Conservation (phyloP, 257 asterid genomes). For the Linderniella brevidens region DNA sequence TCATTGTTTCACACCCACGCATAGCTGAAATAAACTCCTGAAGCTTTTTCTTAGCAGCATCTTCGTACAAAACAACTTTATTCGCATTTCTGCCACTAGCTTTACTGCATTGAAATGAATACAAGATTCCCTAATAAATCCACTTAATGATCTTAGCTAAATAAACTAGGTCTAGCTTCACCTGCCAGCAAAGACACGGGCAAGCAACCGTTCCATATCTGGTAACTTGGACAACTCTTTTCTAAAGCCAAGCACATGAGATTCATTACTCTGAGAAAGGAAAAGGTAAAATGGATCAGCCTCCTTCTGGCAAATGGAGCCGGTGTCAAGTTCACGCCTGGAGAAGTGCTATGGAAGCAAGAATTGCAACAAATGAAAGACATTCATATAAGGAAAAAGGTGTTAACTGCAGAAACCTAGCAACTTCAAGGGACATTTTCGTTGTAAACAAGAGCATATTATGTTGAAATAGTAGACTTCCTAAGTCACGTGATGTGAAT, state of each 20-base stretch:
- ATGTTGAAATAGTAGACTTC: no score
- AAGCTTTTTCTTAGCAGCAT: conserved; percentile 78
- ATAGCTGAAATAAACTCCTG: conserved; percentile 82
- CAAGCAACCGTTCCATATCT: conserved; percentile 89
- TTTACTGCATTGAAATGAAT: conserved; percentile 41
- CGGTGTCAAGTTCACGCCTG: background rate
- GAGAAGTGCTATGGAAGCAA: conserved; percentile 3
- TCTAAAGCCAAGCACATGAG: conserved; percentile 57
- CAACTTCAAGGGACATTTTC: no score
- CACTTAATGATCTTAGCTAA: conserved; percentile 1
- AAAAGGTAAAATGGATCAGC: background rate
- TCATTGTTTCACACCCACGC: conserved; percentile 76
- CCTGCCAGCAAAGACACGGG: conserved; percentile 83
- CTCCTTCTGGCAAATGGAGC: background rate
- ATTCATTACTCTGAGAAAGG: conserved; percentile 42
- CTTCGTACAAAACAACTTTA: conserved; percentile 79
- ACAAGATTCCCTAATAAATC: conserved; percentile 8
- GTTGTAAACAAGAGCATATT: no score
- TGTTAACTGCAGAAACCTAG: no score
- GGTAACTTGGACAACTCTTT: conserved; percentile 77
- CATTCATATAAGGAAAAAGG: background rate
- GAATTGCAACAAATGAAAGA: background rate
- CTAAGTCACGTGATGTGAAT: no score
- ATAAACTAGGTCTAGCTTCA: conserved; percentile 14
- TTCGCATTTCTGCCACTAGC: conserved; percentile 83